Percentiles rank a stretch among this genome's conserved stretches.
These are phyloP conservation scores for Colletotrichum caudatum DNA, from an alignment of 2,329 filamentous ascomycete genomes.

Conservation along the genomic window DNA sequence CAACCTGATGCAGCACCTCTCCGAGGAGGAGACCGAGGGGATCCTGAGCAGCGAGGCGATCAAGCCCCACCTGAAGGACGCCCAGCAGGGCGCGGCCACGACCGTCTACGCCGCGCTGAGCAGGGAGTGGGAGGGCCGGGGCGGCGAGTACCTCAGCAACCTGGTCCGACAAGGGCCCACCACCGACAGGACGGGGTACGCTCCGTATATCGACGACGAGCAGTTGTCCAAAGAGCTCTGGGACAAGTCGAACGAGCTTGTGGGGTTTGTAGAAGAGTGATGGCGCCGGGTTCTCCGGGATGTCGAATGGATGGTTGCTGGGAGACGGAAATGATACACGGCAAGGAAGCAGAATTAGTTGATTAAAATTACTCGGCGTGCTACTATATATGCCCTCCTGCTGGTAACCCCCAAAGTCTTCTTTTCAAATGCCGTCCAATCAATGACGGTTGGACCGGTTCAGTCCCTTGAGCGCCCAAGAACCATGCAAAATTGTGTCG, in stretches of 20 bases:
- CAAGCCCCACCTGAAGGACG: conserved; percentile 27
- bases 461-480: neutral
- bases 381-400: neutral
- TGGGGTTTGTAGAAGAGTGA: neutral
- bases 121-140: conserved; percentile 53
- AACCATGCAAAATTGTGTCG: conserved; percentile 4
- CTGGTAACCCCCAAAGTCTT: neutral
- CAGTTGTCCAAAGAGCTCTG: neutral
- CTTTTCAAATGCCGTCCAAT: neutral
- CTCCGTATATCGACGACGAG: conserved; percentile 40
- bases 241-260: conserved; percentile 4
- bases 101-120: conserved; percentile 53
- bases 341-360: neutral
- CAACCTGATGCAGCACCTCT: neutral
- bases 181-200: conserved; percentile 32
- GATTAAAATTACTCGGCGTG: conserved; percentile 15
- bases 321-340: too few species aligned
- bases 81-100: conserved; percentile 58
- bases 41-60: neutral
- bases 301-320: too few species aligned
- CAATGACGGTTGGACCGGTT: neutral
- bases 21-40: neutral
- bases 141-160: conserved; percentile 52
- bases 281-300: too few species aligned
- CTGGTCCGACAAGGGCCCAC: neutral